These are phyloP conservation scores for Fragaria vesca DNA, from an alignment of 306 rosid species.

Conservation along the genomic window DNA sequence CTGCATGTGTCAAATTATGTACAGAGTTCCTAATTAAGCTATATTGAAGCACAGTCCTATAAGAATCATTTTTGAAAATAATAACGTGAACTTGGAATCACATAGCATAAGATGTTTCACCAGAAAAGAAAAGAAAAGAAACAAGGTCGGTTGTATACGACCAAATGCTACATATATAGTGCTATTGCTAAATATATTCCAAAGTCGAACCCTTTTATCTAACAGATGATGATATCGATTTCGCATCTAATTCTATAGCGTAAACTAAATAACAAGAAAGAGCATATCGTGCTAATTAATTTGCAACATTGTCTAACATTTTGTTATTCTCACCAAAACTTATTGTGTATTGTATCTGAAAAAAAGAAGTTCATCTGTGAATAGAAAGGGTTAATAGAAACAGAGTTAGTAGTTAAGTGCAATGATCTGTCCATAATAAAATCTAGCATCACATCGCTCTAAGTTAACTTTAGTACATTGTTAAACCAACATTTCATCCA, in stretches of 20 bases:
- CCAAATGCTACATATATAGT: not conserved
- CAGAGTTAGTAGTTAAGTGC: no score
- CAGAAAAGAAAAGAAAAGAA: not conserved
- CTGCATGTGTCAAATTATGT: not conserved
- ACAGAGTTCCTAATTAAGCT: not conserved
- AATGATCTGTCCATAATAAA: no score
- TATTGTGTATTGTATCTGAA: no score
- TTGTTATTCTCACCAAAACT: no score
- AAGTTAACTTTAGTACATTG: no score
- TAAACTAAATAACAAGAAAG: no score
- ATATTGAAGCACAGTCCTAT: not conserved
- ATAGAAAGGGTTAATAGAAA: no score
- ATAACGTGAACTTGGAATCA: not conserved
- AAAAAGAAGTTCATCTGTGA: no score
- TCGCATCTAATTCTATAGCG: not conserved
- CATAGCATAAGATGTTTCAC: not conserved
- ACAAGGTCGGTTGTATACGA: not conserved
- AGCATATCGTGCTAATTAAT: no score
- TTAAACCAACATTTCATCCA: no score
- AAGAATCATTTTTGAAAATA: not conserved
- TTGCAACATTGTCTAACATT: no score
- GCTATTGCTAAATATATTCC: not conserved
- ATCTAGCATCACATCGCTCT: no score
- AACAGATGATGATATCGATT: slow-evolving; percentile 4
- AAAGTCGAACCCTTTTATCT: slow-evolving; percentile 4